Evolutionary conservation across 2,329 filamentous ascomycete genomes (phyloP).

Genomic region (Trichoderma gracile): DNA sequence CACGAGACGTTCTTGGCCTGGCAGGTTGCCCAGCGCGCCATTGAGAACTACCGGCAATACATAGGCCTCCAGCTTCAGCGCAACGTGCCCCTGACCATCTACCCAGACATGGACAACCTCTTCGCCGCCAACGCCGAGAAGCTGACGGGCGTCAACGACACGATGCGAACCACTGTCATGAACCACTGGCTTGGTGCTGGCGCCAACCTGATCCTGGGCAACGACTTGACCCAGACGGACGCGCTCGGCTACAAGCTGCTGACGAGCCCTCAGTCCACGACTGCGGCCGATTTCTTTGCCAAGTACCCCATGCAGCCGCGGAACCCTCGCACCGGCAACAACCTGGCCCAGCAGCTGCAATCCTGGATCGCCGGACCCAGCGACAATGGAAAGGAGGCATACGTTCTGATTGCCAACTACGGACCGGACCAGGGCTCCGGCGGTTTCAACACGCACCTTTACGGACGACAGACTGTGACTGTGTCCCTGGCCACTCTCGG

Average conservation of each 20-base stretch:
- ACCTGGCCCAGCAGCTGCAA: slow-evolving; percentile 23
- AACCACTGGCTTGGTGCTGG: slow-evolving; percentile 21
- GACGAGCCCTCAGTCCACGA: slow-evolving; percentile 14
- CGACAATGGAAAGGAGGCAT: slow-evolving; percentile 22
- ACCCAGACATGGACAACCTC: slow-evolving; percentile 20
- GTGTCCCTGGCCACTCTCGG: slow-evolving; percentile 19
- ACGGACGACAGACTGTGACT: slow-evolving; percentile 21
- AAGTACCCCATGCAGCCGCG: slow-evolving; percentile 27
- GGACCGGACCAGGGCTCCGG: slow-evolving; percentile 24
- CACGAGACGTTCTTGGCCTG: slow-evolving; percentile 23
- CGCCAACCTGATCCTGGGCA: slow-evolving; percentile 19
- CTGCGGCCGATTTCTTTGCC: slow-evolving; percentile 25
- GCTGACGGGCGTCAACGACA: slow-evolving; percentile 17
- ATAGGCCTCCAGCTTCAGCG: slow-evolving; percentile 26
- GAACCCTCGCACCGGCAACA: slow-evolving; percentile 25
- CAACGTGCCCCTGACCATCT: slow-evolving; percentile 15
- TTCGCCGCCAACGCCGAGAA: slow-evolving; percentile 16
- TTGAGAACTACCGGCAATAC: slow-evolving; percentile 26
- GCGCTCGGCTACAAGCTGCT: slow-evolving; percentile 20
- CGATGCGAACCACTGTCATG: slow-evolving; percentile 12
- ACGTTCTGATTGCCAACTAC: slow-evolving; percentile 24
- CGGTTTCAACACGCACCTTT: slow-evolving; percentile 11
- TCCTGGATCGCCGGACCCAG: slow-evolving; percentile 25
- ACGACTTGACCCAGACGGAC: slow-evolving; percentile 17
- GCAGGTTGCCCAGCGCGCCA: slow-evolving; percentile 25